These are phyloP conservation scores for Botrytis fabae DNA, from an alignment of 2,329 filamentous ascomycete species.

Conservation along the genomic window DNA sequence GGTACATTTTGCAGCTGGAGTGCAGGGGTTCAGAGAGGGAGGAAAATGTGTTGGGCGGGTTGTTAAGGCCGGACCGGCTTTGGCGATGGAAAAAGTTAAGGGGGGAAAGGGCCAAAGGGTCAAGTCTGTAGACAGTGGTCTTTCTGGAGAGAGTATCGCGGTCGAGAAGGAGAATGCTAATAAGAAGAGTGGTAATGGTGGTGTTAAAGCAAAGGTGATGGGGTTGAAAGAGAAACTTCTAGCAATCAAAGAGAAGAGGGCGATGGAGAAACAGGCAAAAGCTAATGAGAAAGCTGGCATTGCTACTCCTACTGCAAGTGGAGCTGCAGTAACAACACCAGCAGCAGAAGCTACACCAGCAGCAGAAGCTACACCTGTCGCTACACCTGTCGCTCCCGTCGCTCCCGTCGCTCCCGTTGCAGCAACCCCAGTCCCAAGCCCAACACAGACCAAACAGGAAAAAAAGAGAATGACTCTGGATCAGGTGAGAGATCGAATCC, in stretches of 20 bases:
- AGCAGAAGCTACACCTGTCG: not conserved
- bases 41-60: slow-evolving; percentile 17
- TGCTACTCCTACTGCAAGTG: not conserved
- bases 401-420: not conserved
- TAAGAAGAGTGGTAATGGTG: not conserved
- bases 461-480: slow-evolving; percentile 22
- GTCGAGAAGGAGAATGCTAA: not conserved
- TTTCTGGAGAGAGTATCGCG: not conserved
- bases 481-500: slow-evolving; percentile 22
- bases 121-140: not conserved
- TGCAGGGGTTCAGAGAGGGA: slow-evolving; percentile 13
- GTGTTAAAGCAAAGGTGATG: slow-evolving; percentile 9
- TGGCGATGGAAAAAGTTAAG: slow-evolving; percentile 12
- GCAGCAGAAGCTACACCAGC: not conserved
- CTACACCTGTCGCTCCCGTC: too few species aligned
- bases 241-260: slow-evolving; percentile 10
- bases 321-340: not conserved
- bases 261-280: not conserved
- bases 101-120: not conserved
- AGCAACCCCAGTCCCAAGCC: not conserved
- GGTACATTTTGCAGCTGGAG: slow-evolving; percentile 9
- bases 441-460: slow-evolving; percentile 3
- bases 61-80: slow-evolving; percentile 6
- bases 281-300: not conserved
- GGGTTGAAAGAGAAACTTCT: slow-evolving; percentile 6